Evolutionary conservation across 2,329 filamentous ascomycete species (phyloP), one percentile per base, ranked within the genome.

Genomic region (Alternaria burnsii): DNA sequence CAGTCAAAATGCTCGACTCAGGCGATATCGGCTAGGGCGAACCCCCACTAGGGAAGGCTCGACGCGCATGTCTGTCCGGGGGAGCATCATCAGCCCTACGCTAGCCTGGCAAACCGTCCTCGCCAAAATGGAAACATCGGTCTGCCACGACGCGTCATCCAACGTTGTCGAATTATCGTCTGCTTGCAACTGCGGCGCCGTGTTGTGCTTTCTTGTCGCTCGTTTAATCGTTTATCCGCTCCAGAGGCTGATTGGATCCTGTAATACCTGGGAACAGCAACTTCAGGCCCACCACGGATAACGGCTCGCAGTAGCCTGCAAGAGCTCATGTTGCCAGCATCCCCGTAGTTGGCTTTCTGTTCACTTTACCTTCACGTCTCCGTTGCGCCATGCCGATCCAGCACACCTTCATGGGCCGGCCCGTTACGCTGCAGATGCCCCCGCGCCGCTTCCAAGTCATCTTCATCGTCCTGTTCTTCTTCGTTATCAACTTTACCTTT

Each of bases 401-500:
- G 54, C 72, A 65, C 26, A 75, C 73, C 32, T 41, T 72, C 52
- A 71, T 73, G 47, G 76, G 77, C 42, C 71, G 63, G 51, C 77
- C 76, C 5, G 44, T 79, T 38, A 59, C 55, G 64, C 68, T 78
- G 46, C 73, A 69, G 43, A 74, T 77, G 68, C 81, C 81, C 12
- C 82, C 82, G n/a, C 80, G 80, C 51, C 77, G 82, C 28, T 80
- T 84, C 60, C 82, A 83, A 71, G 72, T 81, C 60, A 76, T 84
- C 50, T 71, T 79, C 51, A 72, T 75, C 58, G 61, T 79, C 4
- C 53, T 75, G 12, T 60, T 79, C 43, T 62, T 79, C 56, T 36
- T 78, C 51, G 30, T 73, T 10, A 28, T 75, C 51, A 67, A 67
- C 38, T 70, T 82, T 50, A 52, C 77, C 38, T 66, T 82, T 18